A percentile compares a stretch with the other conserved stretches of the same genome.
Conservation (phyloP, 2,329 filamentous ascomycete species). For the Fusarium sp. region DNA sequence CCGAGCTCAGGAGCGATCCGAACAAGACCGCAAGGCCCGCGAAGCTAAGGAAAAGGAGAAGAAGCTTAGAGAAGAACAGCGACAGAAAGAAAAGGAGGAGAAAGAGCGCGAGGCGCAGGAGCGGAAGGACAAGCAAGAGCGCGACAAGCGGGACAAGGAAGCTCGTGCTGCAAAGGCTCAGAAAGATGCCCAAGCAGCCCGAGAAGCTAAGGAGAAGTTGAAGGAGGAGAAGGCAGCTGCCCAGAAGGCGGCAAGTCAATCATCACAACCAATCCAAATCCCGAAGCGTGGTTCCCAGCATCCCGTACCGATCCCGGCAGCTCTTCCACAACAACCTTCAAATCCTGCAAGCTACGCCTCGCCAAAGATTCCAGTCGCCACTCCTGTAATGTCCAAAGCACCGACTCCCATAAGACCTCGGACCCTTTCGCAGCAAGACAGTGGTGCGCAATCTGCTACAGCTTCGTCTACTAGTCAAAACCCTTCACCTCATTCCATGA, state of each 20-base stretch:
- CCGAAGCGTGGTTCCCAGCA: conserved; percentile 51
- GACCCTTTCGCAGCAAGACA: conserved; percentile 81
- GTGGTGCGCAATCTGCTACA: conserved; percentile 65
- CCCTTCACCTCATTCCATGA: conserved; percentile 66
- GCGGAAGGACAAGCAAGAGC: conserved; percentile 66
- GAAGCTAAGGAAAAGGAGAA: conserved; percentile 75
- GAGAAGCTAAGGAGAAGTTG: conserved; percentile 67
- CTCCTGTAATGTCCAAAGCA: conserved; percentile 82
- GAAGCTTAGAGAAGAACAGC: conserved; percentile 83
- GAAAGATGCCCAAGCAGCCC: conserved; percentile 61
- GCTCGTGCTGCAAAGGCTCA: conserved; percentile 65
- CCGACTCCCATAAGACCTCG: conserved; percentile 80
- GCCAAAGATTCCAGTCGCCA: conserved; percentile 80
- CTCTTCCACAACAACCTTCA: conserved; percentile 66
- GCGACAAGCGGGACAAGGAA: conserved; percentile 69
- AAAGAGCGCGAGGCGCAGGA: conserved; percentile 74
- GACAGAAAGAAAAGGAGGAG: conserved; percentile 79
- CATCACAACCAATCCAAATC: conserved; percentile 46
- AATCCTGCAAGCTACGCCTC: conserved; percentile 71
- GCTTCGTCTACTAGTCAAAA: conserved; percentile 61
- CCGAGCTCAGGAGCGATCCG: conserved; percentile 82
- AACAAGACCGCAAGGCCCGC: conserved; percentile 81
- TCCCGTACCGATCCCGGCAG: conserved; percentile 54
- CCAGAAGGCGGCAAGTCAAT: conserved; percentile 50
- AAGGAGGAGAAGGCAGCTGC: conserved; percentile 65